Evolutionary conservation across 2,329 filamentous ascomycete species (phyloP).

Genomic region (Trichoderma citrinoviride): DNA sequence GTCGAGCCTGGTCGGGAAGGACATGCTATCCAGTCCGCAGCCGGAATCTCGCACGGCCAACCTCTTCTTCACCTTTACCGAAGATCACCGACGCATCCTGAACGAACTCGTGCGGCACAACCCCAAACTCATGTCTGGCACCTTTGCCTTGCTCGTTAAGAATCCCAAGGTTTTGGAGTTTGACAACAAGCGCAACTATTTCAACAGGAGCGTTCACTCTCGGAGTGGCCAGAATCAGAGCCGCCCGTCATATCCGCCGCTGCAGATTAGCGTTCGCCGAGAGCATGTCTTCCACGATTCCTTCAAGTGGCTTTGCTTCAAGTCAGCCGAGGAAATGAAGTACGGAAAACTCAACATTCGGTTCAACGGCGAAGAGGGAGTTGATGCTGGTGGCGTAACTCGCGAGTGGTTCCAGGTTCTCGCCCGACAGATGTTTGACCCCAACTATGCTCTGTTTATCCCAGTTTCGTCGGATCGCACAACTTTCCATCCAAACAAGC

Average conservation of each 20-base stretch:
- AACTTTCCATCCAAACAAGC: conserved; percentile 96
- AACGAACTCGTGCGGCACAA: conserved; percentile 97
- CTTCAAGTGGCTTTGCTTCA: conserved; percentile 98
- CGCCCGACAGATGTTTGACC: conserved; percentile 97
- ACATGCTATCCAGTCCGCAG: conserved; percentile 70
- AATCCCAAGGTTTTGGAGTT: conserved; percentile 99
- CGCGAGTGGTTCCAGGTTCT: conserved; percentile 99
- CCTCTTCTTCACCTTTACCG: conserved; percentile 95
- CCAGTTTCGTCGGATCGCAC: conserved; percentile 96
- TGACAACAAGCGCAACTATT: conserved; percentile 99
- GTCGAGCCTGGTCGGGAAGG: conserved; percentile 54
- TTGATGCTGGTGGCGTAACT: conserved; percentile 95
- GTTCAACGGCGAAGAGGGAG: conserved; percentile 95
- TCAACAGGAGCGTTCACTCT: conserved; percentile 84
- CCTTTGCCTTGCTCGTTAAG: conserved; percentile 92
- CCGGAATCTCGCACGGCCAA: conserved; percentile 81
- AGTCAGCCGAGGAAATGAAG: conserved; percentile 95
- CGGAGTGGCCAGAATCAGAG: conserved; percentile 64
- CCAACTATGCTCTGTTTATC: conserved; percentile 93
- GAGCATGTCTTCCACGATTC: conserved; percentile 98
- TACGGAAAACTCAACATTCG: conserved; percentile 97
- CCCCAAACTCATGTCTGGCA: conserved; percentile 97
- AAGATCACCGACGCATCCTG: conserved; percentile 94
- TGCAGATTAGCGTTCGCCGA: conserved; percentile 86
- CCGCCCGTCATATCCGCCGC: conserved; percentile 65